phyloP scores from a whole-genome alignment of 2,329 filamentous ascomycete genomes.

The Neofusicoccum laricinum region DNA sequence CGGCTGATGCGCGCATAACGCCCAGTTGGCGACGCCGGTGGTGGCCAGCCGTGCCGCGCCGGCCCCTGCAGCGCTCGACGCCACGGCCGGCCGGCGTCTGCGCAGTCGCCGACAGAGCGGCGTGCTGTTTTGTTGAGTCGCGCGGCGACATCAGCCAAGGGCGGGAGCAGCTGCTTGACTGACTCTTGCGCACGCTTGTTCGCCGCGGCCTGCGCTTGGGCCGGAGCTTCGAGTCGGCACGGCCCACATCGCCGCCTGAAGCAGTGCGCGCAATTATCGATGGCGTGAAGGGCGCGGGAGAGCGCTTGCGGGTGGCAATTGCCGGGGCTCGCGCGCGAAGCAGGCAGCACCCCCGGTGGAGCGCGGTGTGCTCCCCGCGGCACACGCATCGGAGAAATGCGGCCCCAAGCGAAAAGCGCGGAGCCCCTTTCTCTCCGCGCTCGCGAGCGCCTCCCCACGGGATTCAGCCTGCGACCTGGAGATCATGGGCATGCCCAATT shows the following conservation, averaged over 20 bases:
- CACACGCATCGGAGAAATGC: neutral
- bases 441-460: neutral
- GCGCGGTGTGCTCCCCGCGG: constrained; percentile 5
- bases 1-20: constrained; percentile 1
- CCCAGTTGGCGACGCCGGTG: neutral
- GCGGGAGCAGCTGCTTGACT: constrained; percentile 3
- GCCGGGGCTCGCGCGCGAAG: neutral
- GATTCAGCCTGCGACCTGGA: constrained; percentile 1
- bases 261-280: neutral
- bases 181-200: constrained; percentile 6
- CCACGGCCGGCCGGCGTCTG: neutral
- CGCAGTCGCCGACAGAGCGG: neutral
- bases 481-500: constrained; percentile 4
- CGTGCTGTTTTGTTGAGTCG: neutral
- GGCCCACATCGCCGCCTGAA: constrained; percentile 2
- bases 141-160: neutral
- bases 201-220: neutral
- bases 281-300: constrained; percentile 11
- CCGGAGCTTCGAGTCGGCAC: neutral
- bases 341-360: neutral
- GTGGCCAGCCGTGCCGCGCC: neutral
- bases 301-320: neutral
- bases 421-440: constrained; percentile 8
- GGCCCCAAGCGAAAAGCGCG: neutral
- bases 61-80: neutral